These are phyloP conservation scores for Paracoccidioides brasiliensis DNA, from an alignment of 2,329 filamentous ascomycete genomes.

Conservation along the genomic window DNA sequence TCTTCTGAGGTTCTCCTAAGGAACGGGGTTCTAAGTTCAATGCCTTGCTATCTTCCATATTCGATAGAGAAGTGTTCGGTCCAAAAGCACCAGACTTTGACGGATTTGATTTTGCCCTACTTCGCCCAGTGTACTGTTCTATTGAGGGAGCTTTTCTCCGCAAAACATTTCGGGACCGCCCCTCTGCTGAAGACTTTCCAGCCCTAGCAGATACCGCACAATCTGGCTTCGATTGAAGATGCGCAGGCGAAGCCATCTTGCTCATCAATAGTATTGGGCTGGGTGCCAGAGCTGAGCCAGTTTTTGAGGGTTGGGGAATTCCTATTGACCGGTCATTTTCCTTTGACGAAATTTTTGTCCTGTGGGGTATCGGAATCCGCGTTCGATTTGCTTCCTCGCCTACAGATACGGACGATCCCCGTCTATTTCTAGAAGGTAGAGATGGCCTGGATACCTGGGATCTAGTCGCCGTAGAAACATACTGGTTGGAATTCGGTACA, in stretches of 20 bases:
- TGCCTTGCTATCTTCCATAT: not conserved
- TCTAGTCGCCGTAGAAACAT: slow-evolving; percentile 14
- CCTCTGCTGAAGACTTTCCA: slow-evolving; percentile 10
- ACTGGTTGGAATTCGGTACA: slow-evolving; percentile 10
- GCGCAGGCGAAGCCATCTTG: not conserved
- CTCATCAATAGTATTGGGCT: not conserved
- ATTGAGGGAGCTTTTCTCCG: slow-evolving; percentile 31
- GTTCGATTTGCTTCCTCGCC: slow-evolving; percentile 13
- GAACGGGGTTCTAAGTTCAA: not conserved
- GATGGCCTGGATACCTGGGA: slow-evolving; percentile 19
- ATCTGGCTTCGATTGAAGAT: not conserved
- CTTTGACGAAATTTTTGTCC: slow-evolving; percentile 13
- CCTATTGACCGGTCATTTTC: slow-evolving; percentile 12
- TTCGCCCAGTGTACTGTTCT: slow-evolving; percentile 19
- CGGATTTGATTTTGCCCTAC: slow-evolving; percentile 1
- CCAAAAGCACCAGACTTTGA: slow-evolving; percentile 1
- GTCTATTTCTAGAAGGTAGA: slow-evolving; percentile 13
- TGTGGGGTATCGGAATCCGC: slow-evolving; percentile 2
- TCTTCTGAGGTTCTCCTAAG: not conserved
- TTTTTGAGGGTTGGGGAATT: slow-evolving; percentile 3
- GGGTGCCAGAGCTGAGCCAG: not conserved
- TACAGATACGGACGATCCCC: slow-evolving; percentile 20
- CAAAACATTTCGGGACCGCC: slow-evolving; percentile 27
- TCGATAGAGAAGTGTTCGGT: slow-evolving; percentile 6
- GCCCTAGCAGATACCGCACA: not conserved